Evolutionary conservation across 2,329 filamentous ascomycete species (phyloP), one percentile per base, ranked within the genome.

Genomic region (Sporothrix dimorphospora): DNA sequence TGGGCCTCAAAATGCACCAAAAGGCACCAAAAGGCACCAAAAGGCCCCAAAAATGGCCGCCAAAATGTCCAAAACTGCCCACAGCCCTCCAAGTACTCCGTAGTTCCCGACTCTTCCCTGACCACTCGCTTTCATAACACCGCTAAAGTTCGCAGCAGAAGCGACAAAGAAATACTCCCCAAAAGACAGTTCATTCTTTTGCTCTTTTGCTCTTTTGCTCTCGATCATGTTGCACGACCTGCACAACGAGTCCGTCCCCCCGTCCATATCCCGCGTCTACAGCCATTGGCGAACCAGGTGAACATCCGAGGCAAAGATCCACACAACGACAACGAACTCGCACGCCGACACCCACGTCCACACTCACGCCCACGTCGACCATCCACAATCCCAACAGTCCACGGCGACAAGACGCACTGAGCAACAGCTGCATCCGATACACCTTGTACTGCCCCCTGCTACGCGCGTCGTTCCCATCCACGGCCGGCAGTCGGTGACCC

Each of bases 401-500:
- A 24, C 38, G 57, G 57, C 30, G 34, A 27, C 49, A 61, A 14
- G 42, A 47, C 42, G 42, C 42, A 47, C 42, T 16, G 42, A 53
- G 49, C 49, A 53, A 14, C 21, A 8, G 8, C 51, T 53, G 51
- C 61, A 66, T 11, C n/a, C 40, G n/a, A 19, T 14, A 27, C 61
- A 7, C 40, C n/a, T 40, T 8, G 14, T 6, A n/a, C 45, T 30
- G 42, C 38, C 4, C 9, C 67, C 16, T 57, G 49, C 27, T 11
- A 59, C 24, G 51, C 49, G 70, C 70, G 59, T 19, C 38, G 24
- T 30, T 40, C 38, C 59, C 14, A 42, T 42, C 12, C 14, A 42
- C 70, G 24, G 61, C 19, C 70, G 70, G 70, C 70, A 71, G 70
- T 71, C 70, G 70, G 63, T 51, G n/a, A 34, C 59, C 69, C 70